Evolutionary conservation across 164 flowering plant species (phyloP).

Genomic region (Platanus orientalis): DNA sequence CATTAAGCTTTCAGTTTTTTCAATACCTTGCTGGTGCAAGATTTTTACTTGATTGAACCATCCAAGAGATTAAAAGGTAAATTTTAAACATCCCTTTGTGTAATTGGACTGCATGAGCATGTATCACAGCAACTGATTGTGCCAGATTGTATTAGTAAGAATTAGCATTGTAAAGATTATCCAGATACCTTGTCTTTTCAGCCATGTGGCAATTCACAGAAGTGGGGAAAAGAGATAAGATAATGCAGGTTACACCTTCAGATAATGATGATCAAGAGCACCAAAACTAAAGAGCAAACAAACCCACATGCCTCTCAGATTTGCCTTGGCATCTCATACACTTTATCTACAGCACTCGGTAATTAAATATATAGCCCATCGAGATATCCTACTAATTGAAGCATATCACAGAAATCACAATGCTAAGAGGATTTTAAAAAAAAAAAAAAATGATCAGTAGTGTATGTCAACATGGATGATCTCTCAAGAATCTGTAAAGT

Average conservation of each 20-base stretch:
- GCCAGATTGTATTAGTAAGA: background rate
- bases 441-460: no score
- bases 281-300: background rate
- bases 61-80: background rate
- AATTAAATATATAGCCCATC: background rate
- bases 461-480: no score
- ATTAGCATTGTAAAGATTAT: background rate
- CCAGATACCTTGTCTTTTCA: background rate
- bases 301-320: slow-evolving; percentile 63
- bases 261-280: background rate
- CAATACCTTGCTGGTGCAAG: no score
- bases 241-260: background rate
- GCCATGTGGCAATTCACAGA: background rate
- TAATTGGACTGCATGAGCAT: background rate
- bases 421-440: no score
- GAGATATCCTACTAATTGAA: no score
- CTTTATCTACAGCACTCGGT: slow-evolving; percentile 46
- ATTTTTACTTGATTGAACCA: no score
- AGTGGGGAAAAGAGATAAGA: background rate
- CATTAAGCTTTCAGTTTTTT: no score
- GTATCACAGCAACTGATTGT: background rate
- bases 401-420: no score
- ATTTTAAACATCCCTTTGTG: no score
- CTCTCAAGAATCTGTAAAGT: slow-evolving; percentile 2
- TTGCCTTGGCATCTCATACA: slow-evolving; percentile 78